Base-by-base conservation (phyloP, 176 grass and related monocot genomes). In the Tuctoria greenei region DNA sequence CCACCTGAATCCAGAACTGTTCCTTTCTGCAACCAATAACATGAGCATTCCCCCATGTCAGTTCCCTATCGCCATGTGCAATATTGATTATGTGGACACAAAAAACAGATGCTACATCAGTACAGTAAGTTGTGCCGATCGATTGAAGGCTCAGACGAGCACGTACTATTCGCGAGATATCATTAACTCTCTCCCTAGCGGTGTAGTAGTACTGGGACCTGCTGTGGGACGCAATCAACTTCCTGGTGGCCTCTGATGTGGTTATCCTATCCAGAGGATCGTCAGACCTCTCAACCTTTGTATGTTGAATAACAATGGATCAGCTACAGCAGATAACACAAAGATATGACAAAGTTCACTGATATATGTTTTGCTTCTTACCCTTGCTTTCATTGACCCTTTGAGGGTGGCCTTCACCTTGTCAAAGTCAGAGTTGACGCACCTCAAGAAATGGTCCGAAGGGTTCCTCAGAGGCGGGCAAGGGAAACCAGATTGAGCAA, bases 331-430 rank as follows among this genome's bases (percentile, higher is more conserved):
- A 6, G 21, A 62, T 0, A 79, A 87, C 23, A 79, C 77, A 9
- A 84, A 38, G 50, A 2, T 60, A 40, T 8, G n/a, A n/a, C 34
- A 2, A 24, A 79, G 9, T 23, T 54, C 35, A 2, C 57, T 39
- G 69, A 85, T 64, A 54, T 37, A 41, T 63, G 62, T 16, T 61
- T 83, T 79, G 41, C 6, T 67, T 44, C 69, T 80, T 90, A 99
- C 96, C 87, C 77, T 90, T 51, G 82, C 74, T 82, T 99, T 95
- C 61, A 99, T 74, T 0, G 96, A 99, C 58, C 91, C 96, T 72
- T 99, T 99, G 8, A 99, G 83, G 71, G 96, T 99, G 78, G 87
- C 92, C 77, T 99, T 99, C 40, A 99, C 96, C 87, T 99, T 99
- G 83, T 99, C 96, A 38, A 99, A 99, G 57, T 99, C 96, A 0